These are phyloP conservation scores for Scytalidium lignicola DNA, from an alignment of 2,329 filamentous ascomycete genomes.

Conservation along the genomic window DNA sequence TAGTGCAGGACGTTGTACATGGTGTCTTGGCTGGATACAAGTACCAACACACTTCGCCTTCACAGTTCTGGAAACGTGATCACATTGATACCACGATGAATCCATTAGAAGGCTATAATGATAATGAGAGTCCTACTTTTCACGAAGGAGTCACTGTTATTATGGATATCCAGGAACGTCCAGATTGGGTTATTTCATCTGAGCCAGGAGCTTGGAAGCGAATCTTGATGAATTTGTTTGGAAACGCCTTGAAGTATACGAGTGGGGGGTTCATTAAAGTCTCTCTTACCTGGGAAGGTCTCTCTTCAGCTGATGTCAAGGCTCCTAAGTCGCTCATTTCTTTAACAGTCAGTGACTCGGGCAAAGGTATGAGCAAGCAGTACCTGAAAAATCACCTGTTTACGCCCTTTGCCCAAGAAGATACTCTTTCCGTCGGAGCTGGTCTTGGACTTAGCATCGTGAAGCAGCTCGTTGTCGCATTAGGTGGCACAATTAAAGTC, in stretches of 20 bases:
- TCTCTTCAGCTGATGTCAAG: not conserved
- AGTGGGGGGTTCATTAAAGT: slow-evolving; percentile 43
- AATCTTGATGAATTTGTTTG: slow-evolving; percentile 57
- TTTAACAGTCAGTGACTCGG: slow-evolving; percentile 53
- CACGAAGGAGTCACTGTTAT: slow-evolving; percentile 33
- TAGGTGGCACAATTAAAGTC: slow-evolving; percentile 56
- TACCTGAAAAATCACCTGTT: slow-evolving; percentile 55
- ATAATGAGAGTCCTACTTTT: not conserved
- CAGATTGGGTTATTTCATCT: slow-evolving; percentile 45
- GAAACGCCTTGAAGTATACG: slow-evolving; percentile 59
- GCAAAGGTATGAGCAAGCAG: slow-evolving; percentile 57
- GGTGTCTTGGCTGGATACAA: slow-evolving; percentile 18
- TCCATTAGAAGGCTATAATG: not conserved
- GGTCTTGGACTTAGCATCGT: slow-evolving; percentile 61
- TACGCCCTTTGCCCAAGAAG: slow-evolving; percentile 57
- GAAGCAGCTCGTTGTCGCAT: slow-evolving; percentile 50
- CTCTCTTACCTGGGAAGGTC: slow-evolving; percentile 21
- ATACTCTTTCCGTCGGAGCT: slow-evolving; percentile 52
- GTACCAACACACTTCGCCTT: slow-evolving; percentile 6
- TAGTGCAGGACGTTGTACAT: slow-evolving; percentile 20
- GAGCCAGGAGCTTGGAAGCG: slow-evolving; percentile 44
- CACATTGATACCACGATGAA: not conserved
- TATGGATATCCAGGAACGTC: slow-evolving; percentile 32
- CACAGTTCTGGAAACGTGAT: not conserved
- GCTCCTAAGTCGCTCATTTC: slow-evolving; percentile 4